Evolutionary conservation across 2,329 filamentous ascomycete species (phyloP).

Genomic region (Escovopsis sp.): DNA sequence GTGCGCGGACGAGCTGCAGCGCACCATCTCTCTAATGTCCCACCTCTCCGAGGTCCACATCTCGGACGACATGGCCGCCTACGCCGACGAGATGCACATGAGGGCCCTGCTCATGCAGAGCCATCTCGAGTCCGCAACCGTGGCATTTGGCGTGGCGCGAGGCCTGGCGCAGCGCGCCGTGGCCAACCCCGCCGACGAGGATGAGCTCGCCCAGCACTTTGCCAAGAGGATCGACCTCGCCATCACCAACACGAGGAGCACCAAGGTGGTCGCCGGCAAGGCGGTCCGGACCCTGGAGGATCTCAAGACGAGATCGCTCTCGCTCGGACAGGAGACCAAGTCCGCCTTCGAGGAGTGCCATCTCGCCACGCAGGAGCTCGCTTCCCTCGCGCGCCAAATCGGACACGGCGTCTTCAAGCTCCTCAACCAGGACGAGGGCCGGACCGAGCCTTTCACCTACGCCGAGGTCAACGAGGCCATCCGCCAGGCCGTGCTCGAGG

Average conservation of each 20-base stretch:
- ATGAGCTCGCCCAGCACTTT: conserved; percentile 53
- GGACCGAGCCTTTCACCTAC: conserved; percentile 51
- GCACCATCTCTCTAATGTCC: conserved; percentile 73
- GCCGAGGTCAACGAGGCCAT: conserved; percentile 52
- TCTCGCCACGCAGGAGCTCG: conserved; percentile 46
- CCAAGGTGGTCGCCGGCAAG: conserved; percentile 73
- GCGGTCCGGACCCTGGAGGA: conserved; percentile 64
- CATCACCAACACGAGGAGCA: conserved; percentile 61
- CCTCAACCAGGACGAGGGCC: conserved; percentile 53
- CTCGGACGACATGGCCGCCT: conserved; percentile 50
- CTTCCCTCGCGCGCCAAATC: conserved; percentile 49
- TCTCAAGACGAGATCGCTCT: conserved; percentile 59
- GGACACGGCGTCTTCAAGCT: conserved; percentile 52
- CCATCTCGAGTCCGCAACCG: conserved; percentile 64
- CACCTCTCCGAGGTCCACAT: conserved; percentile 76
- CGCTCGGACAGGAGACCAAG: conserved; percentile 51
- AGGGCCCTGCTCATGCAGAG: conserved; percentile 61
- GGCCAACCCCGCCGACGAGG: conserved; percentile 34
- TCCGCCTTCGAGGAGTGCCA: conserved; percentile 59
- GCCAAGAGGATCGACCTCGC: conserved; percentile 55
- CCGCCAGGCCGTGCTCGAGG: conserved; percentile 31
- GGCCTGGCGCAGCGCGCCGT: conserved; percentile 53
- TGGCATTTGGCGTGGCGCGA: conserved; percentile 48
- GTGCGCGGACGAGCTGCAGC: conserved; percentile 66
- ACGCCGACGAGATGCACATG: conserved; percentile 70